Base-by-base conservation (phyloP, 2,329 filamentous ascomycete species). In the Fusarium sp. region DNA sequence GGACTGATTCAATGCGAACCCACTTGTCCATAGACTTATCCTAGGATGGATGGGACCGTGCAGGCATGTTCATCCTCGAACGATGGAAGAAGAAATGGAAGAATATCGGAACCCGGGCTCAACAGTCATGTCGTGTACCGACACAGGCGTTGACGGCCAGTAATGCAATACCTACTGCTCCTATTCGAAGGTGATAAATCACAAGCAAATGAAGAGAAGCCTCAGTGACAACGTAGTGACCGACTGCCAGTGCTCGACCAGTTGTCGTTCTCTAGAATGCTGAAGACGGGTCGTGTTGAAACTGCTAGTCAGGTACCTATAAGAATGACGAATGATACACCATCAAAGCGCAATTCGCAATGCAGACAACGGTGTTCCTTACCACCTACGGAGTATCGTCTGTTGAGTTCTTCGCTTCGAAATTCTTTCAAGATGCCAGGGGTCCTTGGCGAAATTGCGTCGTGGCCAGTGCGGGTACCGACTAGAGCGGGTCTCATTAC, bases 401-500 rank as follows among this genome's bases (percentile, higher is more conserved):
- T 23, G 56, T 65, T 48, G 42, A 69, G 48, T 64, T 51, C 46
- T 49, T 68, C 25, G 56, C 56, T 68, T 68, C 56, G 37, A 58
- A 61, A 64, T 64, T 69, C 49, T 69, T 52, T 58, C 64, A 69
- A 64, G 65, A 46, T 65, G 25, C 66, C 42, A 64, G 65, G 57
- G 48, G 60, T 65, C 72, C 70, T 69, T 77, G 73, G 60, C 70
- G 75, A 77, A 69, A 77, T 77, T 77, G 76, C 74, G 68, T 74
- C 70, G 74, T 72, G 69, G 63, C 62, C 74, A 74, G 72, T 77
- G 73, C 73, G 70, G 65, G 67, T 74, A 67, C 54, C 55, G 58
- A 73, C 42, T 49, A 67, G 69, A 69, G 73, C 75, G 75, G 75
- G 75, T 76, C 75, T 76, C 68, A 77, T 74, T 73, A 74, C 73